These are phyloP conservation scores for Phylloporus sp. DNA, from an alignment of 768 basidiomycete genomes.

Conservation along the genomic window DNA sequence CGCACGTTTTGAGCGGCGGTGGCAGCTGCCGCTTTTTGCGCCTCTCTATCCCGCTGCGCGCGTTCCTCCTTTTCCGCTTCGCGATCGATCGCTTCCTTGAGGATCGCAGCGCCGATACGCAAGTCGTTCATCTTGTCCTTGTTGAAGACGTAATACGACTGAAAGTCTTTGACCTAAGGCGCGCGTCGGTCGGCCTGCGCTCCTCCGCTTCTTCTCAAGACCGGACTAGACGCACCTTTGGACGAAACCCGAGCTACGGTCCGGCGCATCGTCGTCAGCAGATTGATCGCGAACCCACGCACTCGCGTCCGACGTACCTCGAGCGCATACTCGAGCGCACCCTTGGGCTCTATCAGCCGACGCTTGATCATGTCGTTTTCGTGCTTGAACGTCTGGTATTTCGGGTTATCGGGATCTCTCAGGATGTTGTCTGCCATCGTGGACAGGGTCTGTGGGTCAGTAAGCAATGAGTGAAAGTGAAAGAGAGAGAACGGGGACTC, in stretches of 20 bases:
- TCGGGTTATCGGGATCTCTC: slow-evolving; percentile 65
- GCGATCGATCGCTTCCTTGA: slow-evolving; percentile 56
- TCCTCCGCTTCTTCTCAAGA: no score
- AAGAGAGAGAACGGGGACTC: no score
- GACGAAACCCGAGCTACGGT: slow-evolving; percentile 74
- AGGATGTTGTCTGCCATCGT: slow-evolving; percentile 71
- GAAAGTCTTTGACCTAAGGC: slow-evolving; percentile 71
- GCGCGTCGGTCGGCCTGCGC: no score
- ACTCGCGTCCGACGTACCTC: no score
- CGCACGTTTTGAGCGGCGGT: slow-evolving; percentile 53
- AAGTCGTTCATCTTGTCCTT: slow-evolving; percentile 49
- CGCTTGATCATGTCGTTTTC: slow-evolving; percentile 67
- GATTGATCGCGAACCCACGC: no score
- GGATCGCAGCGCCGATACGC: slow-evolving; percentile 56
- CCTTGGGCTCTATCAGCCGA: slow-evolving; percentile 60
- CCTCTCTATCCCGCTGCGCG: slow-evolving; percentile 41
- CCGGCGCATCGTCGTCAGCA: no score
- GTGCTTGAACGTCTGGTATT: slow-evolving; percentile 69
- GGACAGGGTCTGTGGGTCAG: slow-evolving; percentile 43
- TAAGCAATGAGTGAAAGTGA: no score
- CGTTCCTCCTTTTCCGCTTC: slow-evolving; percentile 47
- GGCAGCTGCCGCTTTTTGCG: slow-evolving; percentile 55
- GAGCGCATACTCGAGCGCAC: slow-evolving; percentile 74
- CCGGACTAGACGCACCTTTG: slow-evolving; percentile 43
- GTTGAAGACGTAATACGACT: slow-evolving; percentile 68